Evolutionary conservation across 2,329 filamentous ascomycete genomes (phyloP), one percentile per base, ranked within the genome.

Genomic region (Monascus ruber): DNA sequence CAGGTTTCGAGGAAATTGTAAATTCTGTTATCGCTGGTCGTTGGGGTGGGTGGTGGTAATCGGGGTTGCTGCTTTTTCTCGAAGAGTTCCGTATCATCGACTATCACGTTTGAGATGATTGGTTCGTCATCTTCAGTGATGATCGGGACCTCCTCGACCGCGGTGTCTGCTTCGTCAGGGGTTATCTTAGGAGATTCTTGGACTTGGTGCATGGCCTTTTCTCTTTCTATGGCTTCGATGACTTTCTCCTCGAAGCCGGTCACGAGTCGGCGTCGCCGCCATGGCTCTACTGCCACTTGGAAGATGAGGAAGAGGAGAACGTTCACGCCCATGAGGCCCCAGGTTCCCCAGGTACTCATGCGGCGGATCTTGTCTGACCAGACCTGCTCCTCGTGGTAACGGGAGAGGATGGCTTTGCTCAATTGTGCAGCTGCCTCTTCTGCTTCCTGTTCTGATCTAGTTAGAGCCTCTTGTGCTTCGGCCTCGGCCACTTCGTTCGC

Each of bases 361-460:
- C 91, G 74, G 29, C 91, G 75, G 58, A 98, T 98, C 52, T 94
- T 89, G 60, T 98, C 91, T 56, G 85, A 94, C 91, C 91, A 98
- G 41, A 98, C 93, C 68, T 98, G 91, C 68, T 98, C 91, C 66
- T 98, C 91, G 62, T 98, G 91, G 63, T 98, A 98, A 44, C 93
- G 78, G 45, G 83, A 83, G 37, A 95, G 70, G 51, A 96, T 95
- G 37, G 81, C 79, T 45, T 82, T 79, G 57, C 83, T 89, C 39
- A 98, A 69, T 52, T 80, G 76, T 38, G 79, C 76, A 40, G 80
- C 76, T 1, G 87, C 75, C 45, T 83, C 80, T 63, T 94, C 84
- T 44, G 93, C 79, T 43, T 85, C 77, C 34, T 76, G 74, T 66
- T 98, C 91, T 2, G 85, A 80, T 42, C 78, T 73, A 10, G 79